Conservation (phyloP, 768 basidiomycete genomes). For the Lentinula guzmanii region DNA sequence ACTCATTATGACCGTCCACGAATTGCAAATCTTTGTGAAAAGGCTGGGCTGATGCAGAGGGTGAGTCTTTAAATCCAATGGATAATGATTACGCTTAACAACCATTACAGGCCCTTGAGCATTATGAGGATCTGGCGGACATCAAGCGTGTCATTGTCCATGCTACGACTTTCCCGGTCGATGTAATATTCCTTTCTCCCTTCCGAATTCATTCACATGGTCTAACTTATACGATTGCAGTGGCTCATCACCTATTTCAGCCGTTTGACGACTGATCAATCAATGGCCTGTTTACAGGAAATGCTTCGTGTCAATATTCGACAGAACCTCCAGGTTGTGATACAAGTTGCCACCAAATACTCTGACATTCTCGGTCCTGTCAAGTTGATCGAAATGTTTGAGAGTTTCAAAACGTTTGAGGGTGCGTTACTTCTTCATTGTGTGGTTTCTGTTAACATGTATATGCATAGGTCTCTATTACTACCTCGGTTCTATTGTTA, state of each 20-base stretch:
- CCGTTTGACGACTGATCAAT: constrained; percentile 93
- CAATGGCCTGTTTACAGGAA: constrained; percentile 92
- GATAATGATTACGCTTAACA: constrained; percentile 8
- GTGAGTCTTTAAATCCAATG: constrained; percentile 36
- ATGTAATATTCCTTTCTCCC: constrained; percentile 42
- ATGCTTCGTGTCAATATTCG: constrained; percentile 97
- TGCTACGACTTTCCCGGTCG: constrained; percentile 74
- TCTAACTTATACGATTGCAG: constrained; percentile 25
- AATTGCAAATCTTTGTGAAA: constrained; percentile 97
- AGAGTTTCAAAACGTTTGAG: constrained; percentile 95
- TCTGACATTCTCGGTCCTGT: constrained; percentile 96
- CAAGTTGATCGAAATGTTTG: constrained; percentile 98
- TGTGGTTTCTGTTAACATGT: neutral
- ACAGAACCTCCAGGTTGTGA: constrained; percentile 93
- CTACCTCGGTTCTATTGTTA: constrained; percentile 96
- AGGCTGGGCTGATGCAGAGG: constrained; percentile 91
- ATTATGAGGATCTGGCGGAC: constrained; percentile 96
- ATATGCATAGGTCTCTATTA: constrained; percentile 76
- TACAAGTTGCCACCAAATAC: constrained; percentile 98
- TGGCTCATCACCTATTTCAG: constrained; percentile 99
- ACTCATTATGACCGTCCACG: constrained; percentile 92
- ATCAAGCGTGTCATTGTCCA: constrained; percentile 98
- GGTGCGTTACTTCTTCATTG: constrained; percentile 36
- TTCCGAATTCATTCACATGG: neutral
- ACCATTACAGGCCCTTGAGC: constrained; percentile 82